Conservation (phyloP, 202 grass and related monocot species). For the Brachypodium distachyon region DNA sequence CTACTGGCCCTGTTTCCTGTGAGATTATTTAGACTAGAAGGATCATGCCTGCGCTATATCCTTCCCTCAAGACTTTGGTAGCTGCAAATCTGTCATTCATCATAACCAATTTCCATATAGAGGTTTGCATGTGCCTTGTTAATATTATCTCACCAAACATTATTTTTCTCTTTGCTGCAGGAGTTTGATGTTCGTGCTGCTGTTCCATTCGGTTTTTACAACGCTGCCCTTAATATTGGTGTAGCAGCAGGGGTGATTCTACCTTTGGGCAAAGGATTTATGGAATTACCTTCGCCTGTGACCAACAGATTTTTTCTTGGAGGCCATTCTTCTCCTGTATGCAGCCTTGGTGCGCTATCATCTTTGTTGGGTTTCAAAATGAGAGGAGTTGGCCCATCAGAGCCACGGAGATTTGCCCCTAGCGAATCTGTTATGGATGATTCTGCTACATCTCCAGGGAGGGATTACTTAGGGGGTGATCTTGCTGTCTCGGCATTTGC, state of each 20-base stretch:
- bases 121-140: neutral
- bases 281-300: slow-evolving; percentile 45
- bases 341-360: slow-evolving; percentile 45
- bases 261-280: slow-evolving; percentile 48
- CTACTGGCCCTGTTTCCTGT: neutral
- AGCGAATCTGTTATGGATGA: slow-evolving; percentile 28
- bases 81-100: neutral
- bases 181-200: slow-evolving; percentile 66
- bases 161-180: slow-evolving; percentile 24
- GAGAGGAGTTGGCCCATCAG: slow-evolving; percentile 71
- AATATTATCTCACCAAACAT: neutral
- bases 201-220: slow-evolving; percentile 63
- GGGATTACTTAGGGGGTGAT: slow-evolving; percentile 68
- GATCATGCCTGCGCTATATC: too few relatives aligned
- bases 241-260: slow-evolving; percentile 55
- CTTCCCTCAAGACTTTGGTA: too few relatives aligned
- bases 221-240: slow-evolving; percentile 69
- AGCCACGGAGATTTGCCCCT: slow-evolving; percentile 35
- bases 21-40: neutral
- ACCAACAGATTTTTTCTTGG: slow-evolving; percentile 75
- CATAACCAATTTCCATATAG: neutral
- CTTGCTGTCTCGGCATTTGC: slow-evolving; percentile 60
- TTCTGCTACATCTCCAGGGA: slow-evolving; percentile 18
- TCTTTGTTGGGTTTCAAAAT: slow-evolving; percentile 65
- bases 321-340: slow-evolving; percentile 61